phyloP scores from a whole-genome alignment of 768 basidiomycete genomes.

The Exidia glandulosa region DNA sequence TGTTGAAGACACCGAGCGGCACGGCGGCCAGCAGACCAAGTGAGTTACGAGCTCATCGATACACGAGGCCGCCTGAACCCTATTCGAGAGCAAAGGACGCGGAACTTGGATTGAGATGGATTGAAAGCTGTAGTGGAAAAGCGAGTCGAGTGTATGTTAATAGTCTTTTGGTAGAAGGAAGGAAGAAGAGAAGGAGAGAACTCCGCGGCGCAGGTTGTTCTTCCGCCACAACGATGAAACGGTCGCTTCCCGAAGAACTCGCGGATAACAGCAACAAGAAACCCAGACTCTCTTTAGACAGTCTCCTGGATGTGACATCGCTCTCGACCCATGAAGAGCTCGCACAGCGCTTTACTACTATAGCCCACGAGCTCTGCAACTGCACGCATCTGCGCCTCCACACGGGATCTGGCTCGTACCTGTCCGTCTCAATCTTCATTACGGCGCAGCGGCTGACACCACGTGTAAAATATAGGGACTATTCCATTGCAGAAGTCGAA shows the following conservation, averaged over 20 bases:
- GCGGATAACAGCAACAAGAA: neutral
- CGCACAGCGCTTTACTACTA: conserved; percentile 31
- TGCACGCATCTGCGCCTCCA: conserved; percentile 34
- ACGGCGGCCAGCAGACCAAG: too few relatives aligned
- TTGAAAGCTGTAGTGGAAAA: too few relatives aligned
- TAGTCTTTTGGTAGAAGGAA: too few relatives aligned
- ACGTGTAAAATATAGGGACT: conserved; percentile 20
- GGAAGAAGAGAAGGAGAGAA: too few relatives aligned
- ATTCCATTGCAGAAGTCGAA: conserved; percentile 65
- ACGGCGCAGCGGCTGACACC: neutral
- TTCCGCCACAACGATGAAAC: neutral
- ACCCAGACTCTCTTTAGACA: neutral
- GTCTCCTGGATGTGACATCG: conserved; percentile 38
- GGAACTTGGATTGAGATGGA: too few relatives aligned
- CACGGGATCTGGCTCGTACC: conserved; percentile 7
- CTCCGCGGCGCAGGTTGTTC: neutral
- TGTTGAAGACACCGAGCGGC: too few relatives aligned
- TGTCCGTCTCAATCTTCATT: neutral
- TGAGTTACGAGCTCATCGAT: too few relatives aligned
- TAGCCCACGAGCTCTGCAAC: conserved; percentile 39
- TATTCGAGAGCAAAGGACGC: too few relatives aligned
- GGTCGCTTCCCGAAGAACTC: neutral
- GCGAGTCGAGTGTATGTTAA: too few relatives aligned
- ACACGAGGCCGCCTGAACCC: too few relatives aligned
- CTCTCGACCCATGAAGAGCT: conserved; percentile 28